These are phyloP conservation scores for Pyrenophora tritici-repentis DNA, from an alignment of 2,329 filamentous ascomycete species.

Conservation along the genomic window DNA sequence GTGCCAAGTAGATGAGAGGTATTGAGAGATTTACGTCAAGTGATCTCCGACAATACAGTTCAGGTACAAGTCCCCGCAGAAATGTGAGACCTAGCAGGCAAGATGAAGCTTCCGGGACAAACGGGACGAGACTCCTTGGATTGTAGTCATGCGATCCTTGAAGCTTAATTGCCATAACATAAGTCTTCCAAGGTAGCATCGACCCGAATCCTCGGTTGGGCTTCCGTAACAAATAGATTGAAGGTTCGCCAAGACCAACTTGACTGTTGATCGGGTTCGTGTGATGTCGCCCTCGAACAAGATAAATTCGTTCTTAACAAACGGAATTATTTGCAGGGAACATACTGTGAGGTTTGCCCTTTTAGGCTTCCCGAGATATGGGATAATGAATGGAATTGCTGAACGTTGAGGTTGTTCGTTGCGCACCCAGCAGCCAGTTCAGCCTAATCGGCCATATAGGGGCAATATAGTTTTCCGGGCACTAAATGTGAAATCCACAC, in stretches of 20 bases:
- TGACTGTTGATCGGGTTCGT: slow-evolving; percentile 5
- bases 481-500: slow-evolving; percentile 18
- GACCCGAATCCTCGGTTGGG: slow-evolving; percentile 27
- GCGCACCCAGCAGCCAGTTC: slow-evolving; percentile 24
- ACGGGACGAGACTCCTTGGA: slow-evolving; percentile 42
- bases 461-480: slow-evolving; percentile 33
- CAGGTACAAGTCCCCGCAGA: slow-evolving; percentile 7
- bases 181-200: slow-evolving; percentile 29
- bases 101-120: slow-evolving; percentile 35
- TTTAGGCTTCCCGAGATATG: not conserved
- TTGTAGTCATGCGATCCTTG: slow-evolving; percentile 24
- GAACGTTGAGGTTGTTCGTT: slow-evolving; percentile 5
- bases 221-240: slow-evolving; percentile 15
- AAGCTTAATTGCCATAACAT: slow-evolving; percentile 25
- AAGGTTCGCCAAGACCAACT: slow-evolving; percentile 8
- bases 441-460: slow-evolving; percentile 35
- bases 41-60: slow-evolving; percentile 13
- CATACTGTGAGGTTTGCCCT: not conserved
- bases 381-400: not conserved
- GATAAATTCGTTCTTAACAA: not conserved
- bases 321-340: no score
- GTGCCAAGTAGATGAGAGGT: not conserved
- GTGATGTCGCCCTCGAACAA: not conserved
- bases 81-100: slow-evolving; percentile 10
- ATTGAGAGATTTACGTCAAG: slow-evolving; percentile 3